Evolutionary conservation across 2,329 filamentous ascomycete genomes (phyloP), one percentile per base, ranked within the genome.

Genomic region (Fusarium chaquense): DNA sequence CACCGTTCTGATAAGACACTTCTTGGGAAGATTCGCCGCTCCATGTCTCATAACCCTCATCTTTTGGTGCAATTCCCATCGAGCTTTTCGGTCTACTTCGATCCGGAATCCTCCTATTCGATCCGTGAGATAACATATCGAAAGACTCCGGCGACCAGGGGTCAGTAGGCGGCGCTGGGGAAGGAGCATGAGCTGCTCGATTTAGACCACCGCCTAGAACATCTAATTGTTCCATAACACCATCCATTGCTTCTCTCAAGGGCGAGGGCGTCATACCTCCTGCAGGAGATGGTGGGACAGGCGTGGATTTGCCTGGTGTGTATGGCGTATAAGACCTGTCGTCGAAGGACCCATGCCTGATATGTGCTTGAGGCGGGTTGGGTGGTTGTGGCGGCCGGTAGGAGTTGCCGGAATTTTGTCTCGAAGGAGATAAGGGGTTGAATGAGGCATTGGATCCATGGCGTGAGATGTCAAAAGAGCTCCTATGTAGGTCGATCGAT

Each of bases 81-180:
- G 93, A 91, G 6, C 93, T 96, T 69, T 92, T 86, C 1, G 94
- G 90, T 38, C 79, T 72, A 24, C 69, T 41, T 44, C 69, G 63
- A 33, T 78, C 77, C 54, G 75, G 67, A 22, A 67, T 57, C 53
- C 67, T 75, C 26, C 71, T 69, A 30, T 62, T 74, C 4, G 78
- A 72, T 15, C 71, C 73, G 15, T 75, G 75, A 11, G 77, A 73
- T 5, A 86, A 79, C 77, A 87, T 80, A 59, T 87, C 91, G 75
- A 97, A 98, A 10, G 91, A 93, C 74, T 97, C 94, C 0, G 94
- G 94, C 0, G 94, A 96, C 96, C 96, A 99, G 6, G 94, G 90
- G 75, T 93, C 89, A 11, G 89, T 80, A 1, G 87, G 83, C 1
- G 86, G 82, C 43, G 88, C 84, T 1, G 88, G 85, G 30, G 87